Conservation (phyloP, 495 filamentous ascomycete genomes). For the Daldinia loculata region DNA sequence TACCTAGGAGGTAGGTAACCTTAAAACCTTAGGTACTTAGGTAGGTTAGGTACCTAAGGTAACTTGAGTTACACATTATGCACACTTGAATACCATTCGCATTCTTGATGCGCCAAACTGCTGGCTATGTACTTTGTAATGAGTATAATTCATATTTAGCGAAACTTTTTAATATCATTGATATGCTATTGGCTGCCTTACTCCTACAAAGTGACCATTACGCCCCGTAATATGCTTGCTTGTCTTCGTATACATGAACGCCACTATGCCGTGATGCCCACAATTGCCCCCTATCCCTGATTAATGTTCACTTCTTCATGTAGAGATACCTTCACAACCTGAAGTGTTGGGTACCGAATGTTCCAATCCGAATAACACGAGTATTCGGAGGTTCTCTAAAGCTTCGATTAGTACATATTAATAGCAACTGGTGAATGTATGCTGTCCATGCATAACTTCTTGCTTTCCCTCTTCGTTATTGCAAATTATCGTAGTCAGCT, state of each 20-base stretch:
- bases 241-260: constrained; percentile 17
- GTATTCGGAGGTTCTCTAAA: neutral
- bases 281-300: constrained; percentile 2
- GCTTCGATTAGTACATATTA: neutral
- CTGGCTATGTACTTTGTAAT: too few relatives aligned
- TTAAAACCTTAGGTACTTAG: too few relatives aligned
- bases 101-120: too few relatives aligned
- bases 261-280: constrained; percentile 30
- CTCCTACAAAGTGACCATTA: constrained; percentile 26
- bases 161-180: neutral
- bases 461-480: neutral
- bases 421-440: neutral
- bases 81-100: too few relatives aligned
- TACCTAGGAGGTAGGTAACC: too few relatives aligned
- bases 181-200: neutral
- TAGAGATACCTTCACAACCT: constrained; percentile 11
- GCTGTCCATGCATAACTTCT: neutral
- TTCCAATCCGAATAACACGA: neutral
- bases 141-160: neutral
- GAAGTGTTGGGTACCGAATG: constrained; percentile 1
- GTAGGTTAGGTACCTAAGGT: too few relatives aligned
- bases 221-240: constrained; percentile 27
- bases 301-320: constrained; percentile 9
- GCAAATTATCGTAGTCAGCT: neutral
- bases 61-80: too few relatives aligned